Base-by-base conservation (phyloP, 441 rosid species). In the Populus hybrid region DNA sequence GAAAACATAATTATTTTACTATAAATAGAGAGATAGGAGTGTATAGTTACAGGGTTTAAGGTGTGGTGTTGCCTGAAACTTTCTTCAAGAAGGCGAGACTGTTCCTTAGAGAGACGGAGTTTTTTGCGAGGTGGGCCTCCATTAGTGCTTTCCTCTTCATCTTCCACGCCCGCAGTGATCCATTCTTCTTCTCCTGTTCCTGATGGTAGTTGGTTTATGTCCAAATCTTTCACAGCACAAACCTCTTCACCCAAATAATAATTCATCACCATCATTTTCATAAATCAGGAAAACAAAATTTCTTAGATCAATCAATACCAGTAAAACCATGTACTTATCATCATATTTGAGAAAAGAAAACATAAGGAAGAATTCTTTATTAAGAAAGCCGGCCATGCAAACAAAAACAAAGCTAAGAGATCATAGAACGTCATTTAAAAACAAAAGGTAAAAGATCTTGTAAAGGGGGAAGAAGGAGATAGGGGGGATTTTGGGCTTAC, bases 71-170 rank as follows among this genome's bases (percentile, higher is more conserved):
- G 95, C 78, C 97, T 82, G 88, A 95, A 95, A 84, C 97, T 93
- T 79, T 95, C 99, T 85, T 95, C 99, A 2, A 95, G 95, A 70
- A 93, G 97, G 63, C 94, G 95, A 70, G 98, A 90, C 73, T 95
- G 99, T 80, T 93, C 99, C 76, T 94, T 95, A 14, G 95, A 82
- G 9, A 95, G 89, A n/a, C 99, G 93, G 61, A 95, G 99, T 73
- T 95, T 95, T 75, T 91, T 95, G 28, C 97, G 91, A 10, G 98
- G 95, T 26, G 90, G 90, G 38, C 84, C 83, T 16, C 87, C 90
- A 42, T 81, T 81, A 71, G 73, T 86, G 85, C 84, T 89, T 78
- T 82, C 93, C 75, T 90, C 95, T 73, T 86, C 91, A 63, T 85
- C 93, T 76, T 68, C 94, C 88, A 81, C 82, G 75, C 83, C 78